These are phyloP conservation scores for Euphrasia arctica DNA, from an alignment of 305 asterid genomes.

Conservation along the genomic window DNA sequence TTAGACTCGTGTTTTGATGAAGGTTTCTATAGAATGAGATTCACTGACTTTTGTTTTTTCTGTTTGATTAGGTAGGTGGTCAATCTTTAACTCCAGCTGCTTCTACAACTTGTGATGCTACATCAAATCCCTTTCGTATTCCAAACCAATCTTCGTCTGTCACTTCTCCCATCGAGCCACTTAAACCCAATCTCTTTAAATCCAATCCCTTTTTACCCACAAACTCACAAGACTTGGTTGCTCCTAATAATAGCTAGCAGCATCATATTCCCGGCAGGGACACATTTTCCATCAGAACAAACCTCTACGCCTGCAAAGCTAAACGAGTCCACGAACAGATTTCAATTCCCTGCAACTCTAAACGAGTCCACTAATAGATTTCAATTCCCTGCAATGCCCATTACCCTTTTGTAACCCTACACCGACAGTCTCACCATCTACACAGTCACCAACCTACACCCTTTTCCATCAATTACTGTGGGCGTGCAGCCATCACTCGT, in stretches of 20 bases:
- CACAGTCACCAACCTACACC: too few relatives aligned
- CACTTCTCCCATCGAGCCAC: constrained; percentile 3
- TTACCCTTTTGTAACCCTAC: too few relatives aligned
- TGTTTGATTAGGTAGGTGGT: constrained; percentile 29
- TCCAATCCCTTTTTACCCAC: background rate
- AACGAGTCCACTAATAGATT: background rate
- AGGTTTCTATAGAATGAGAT: background rate
- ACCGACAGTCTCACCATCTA: too few relatives aligned
- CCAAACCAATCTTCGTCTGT: constrained; percentile 7
- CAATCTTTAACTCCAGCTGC: background rate
- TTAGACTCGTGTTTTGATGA: background rate
- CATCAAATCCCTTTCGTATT: background rate
- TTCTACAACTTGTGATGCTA: constrained; percentile 9
- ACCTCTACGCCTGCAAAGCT: background rate
- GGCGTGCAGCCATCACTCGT: constrained; percentile 21
- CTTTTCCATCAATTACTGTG: constrained; percentile 24
- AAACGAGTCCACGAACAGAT: background rate
- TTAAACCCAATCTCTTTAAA: background rate
- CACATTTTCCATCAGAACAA: too few relatives aligned
- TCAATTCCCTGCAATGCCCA: background rate
- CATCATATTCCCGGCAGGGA: background rate
- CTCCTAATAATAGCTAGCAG: too few relatives aligned
- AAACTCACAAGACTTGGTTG: too few relatives aligned
- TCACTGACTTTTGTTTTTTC: background rate
- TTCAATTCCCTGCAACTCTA: background rate